Evolutionary conservation across 108 stramenopile species (phyloP).

Genomic region (Nitzschia sp.): DNA sequence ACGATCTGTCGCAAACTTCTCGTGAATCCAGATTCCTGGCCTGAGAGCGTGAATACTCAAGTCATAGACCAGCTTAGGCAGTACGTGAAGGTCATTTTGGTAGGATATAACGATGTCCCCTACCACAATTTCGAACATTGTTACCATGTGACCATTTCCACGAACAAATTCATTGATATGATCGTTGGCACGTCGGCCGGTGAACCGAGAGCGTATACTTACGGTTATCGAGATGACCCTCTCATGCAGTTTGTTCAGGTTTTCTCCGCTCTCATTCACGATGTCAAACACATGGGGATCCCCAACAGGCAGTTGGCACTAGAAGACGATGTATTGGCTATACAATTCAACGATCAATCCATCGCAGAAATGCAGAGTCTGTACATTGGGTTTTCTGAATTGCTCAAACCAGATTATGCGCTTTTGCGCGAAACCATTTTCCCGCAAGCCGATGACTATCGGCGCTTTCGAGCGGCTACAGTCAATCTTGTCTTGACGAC

Average conservation of each 20-base stretch:
- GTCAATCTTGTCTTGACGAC: slow-evolving; percentile 59
- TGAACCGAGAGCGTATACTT: slow-evolving; percentile 28
- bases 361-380: slow-evolving; percentile 73
- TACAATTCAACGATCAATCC: slow-evolving; percentile 80
- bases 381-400: slow-evolving; percentile 64
- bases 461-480: slow-evolving; percentile 56
- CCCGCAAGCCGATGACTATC: slow-evolving; percentile 47
- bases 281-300: slow-evolving; percentile 69
- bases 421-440: slow-evolving; percentile 54
- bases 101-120: slow-evolving; percentile 41
- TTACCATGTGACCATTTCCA: slow-evolving; percentile 67
- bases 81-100: slow-evolving; percentile 43
- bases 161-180: slow-evolving; percentile 77
- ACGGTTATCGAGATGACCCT: slow-evolving; percentile 71
- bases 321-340: slow-evolving; percentile 58
- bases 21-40: slow-evolving; percentile 33
- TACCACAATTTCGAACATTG: slow-evolving; percentile 77
- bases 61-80: slow-evolving; percentile 43
- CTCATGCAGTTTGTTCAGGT: slow-evolving; percentile 55
- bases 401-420: slow-evolving; percentile 47
- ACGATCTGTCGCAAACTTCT: slow-evolving; percentile 40
- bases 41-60: slow-evolving; percentile 19
- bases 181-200: slow-evolving; percentile 35
- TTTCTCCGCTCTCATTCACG: slow-evolving; percentile 79
- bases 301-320: slow-evolving; percentile 58